Conservation (phyloP, 1,139 yeast genomes). For the Dujonia santamariae region DNA sequence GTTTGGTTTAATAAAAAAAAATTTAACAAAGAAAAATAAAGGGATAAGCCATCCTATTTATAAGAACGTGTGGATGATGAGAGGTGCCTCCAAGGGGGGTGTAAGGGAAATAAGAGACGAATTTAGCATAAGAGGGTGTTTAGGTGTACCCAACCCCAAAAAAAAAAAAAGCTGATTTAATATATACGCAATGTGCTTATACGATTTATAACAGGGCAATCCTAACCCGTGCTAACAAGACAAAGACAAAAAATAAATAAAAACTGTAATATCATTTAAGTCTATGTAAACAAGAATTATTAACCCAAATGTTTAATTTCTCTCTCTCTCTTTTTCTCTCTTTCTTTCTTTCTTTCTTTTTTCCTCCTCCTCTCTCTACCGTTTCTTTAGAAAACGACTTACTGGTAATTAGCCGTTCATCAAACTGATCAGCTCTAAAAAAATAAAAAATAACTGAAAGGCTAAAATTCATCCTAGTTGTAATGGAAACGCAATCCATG, state of each 20-base stretch:
- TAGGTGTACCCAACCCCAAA: conserved; percentile 1
- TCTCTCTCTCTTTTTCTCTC: background rate
- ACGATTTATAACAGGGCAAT: background rate
- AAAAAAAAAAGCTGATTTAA: background rate
- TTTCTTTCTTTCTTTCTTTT: background rate
- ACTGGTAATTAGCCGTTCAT: background rate
- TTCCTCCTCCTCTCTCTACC: background rate
- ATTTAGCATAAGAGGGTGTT: conserved; percentile 2
- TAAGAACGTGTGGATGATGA: conserved; percentile 3
- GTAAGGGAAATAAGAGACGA: background rate
- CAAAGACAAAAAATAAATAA: background rate
- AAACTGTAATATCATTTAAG: background rate
- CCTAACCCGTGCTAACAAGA: conserved; percentile 1
- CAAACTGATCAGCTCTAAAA: background rate
- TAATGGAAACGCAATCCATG: no score
- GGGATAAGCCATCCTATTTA: no score
- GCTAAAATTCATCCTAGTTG: no score
- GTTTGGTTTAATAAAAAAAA: background rate
- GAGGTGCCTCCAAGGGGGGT: conserved; percentile 3
- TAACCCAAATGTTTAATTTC: background rate
- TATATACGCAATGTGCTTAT: conserved; percentile 2
- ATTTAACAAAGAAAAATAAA: background rate
- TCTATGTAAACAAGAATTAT: background rate
- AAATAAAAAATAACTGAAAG: background rate
- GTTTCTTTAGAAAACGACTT: background rate